These are phyloP conservation scores for Chaetomium fimeti DNA, from an alignment of 495 filamentous ascomycete species.

Conservation along the genomic window DNA sequence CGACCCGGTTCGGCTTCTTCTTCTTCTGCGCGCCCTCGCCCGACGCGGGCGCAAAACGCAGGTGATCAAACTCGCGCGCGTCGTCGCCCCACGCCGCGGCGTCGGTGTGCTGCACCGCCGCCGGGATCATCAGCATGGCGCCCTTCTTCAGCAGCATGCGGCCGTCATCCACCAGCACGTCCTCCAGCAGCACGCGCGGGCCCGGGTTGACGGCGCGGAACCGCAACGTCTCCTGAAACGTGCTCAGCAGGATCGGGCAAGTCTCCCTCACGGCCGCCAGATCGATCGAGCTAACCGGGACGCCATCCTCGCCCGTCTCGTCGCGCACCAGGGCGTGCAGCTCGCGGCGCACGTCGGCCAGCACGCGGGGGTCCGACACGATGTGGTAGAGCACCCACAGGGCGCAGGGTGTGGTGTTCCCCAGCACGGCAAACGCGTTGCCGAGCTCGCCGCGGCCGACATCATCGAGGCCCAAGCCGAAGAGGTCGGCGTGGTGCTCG, in stretches of 20 bases:
- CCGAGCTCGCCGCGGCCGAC: slow-evolving; percentile 31
- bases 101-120: slow-evolving; percentile 32
- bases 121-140: slow-evolving; percentile 34
- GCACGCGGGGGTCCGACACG: slow-evolving; percentile 26
- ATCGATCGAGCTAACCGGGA: slow-evolving; percentile 19
- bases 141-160: slow-evolving; percentile 37
- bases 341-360: slow-evolving; percentile 28
- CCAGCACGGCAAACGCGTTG: slow-evolving; percentile 19
- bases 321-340: slow-evolving; percentile 22
- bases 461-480: slow-evolving; percentile 23
- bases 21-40: not conserved
- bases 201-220: slow-evolving; percentile 26
- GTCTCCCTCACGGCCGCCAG: slow-evolving; percentile 20
- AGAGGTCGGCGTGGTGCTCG: slow-evolving; percentile 25
- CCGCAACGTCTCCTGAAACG: slow-evolving; percentile 35
- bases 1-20: slow-evolving; percentile 29
- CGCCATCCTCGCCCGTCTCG: not conserved
- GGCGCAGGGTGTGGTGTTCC: slow-evolving; percentile 28
- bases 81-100: slow-evolving; percentile 32
- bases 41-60: slow-evolving; percentile 29
- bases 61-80: slow-evolving; percentile 32
- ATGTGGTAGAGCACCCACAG: slow-evolving; percentile 27
- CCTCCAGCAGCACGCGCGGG: slow-evolving; percentile 30
- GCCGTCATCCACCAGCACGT: slow-evolving; percentile 34
- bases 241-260: slow-evolving; percentile 32